Evolutionary conservation across 768 basidiomycete genomes (phyloP), one percentile per base, ranked within the genome.

Genomic region (Rhodotorula toruloides): DNA sequence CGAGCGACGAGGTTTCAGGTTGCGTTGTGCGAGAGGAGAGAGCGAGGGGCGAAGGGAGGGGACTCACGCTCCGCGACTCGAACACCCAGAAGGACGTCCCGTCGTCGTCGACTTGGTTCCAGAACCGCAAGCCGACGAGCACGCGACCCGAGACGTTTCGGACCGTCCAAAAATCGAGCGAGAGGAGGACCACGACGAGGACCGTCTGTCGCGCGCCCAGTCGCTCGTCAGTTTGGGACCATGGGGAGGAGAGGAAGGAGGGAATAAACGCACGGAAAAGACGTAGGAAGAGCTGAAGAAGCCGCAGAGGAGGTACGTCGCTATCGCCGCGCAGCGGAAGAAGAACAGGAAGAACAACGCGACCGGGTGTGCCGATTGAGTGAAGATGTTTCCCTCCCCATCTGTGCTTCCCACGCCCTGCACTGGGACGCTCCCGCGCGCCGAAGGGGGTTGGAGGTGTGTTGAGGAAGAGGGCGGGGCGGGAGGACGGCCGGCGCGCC

Each of bases 131-230:
- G 29, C 96, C 96, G 17, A 98, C 96, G 22, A 99, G 81, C 31
- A 88, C 91, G 70, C 96, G 81, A 4, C 96, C 96, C 0, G 92
- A 84, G 21, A 99, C 91, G 74, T 99, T 99, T 88, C 92, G 81
- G 72, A 90, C 91, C 74, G 94, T 97, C 96, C 94, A 99, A 77
- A 99, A 99, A 79, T 99, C 96, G 84, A 94, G 88, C 0, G 93
- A 89, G 32, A 99, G 84, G 22, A 99, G 81, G 3, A 97, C 86
- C 29, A 98, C 96, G 0, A 98, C 94, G 14, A 84, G 78, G 7
- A 99, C 93, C 32, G 92, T 94, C 85, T 87, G 74, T n/a, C 50
- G 1, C 16, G 25, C 25, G 25, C 4, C 27, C 12, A 16, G 16
- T 32, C 43, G 13, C 17, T 34, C 3, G 43, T 31, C 56, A 61